Conservation (phyloP, 2,329 filamentous ascomycete genomes). For the Trichoderma guizhouense region DNA sequence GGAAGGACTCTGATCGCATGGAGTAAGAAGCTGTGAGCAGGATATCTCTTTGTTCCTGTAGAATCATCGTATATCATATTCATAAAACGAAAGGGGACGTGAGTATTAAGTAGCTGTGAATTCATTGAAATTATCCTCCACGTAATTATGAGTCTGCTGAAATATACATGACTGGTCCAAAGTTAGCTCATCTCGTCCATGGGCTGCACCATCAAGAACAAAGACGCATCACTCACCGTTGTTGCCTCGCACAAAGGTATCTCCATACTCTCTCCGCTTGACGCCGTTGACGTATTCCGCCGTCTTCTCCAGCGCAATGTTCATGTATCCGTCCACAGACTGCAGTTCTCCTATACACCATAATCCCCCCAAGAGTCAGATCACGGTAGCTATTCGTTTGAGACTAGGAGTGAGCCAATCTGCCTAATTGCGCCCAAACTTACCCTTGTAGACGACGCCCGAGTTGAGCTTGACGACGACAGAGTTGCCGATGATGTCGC, state of each 20-base stretch:
- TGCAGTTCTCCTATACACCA: slow-evolving; percentile 73
- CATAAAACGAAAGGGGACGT: not conserved
- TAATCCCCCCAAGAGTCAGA: not conserved
- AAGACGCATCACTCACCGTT: slow-evolving; percentile 61
- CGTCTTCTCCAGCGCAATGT: slow-evolving; percentile 95
- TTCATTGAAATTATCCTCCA: not conserved
- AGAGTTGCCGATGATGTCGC: slow-evolving; percentile 88
- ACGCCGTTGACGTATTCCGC: slow-evolving; percentile 86
- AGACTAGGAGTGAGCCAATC: not conserved
- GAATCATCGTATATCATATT: not conserved
- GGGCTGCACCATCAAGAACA: too few species aligned
- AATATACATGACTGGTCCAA: slow-evolving; percentile 60
- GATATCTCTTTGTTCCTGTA: not conserved
- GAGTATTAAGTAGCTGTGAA: not conserved
- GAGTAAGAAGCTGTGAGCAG: slow-evolving; percentile 47
- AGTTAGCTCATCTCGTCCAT: not conserved
- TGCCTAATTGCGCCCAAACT: slow-evolving; percentile 21
- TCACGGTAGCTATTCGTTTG: not conserved
- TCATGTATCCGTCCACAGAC: slow-evolving; percentile 99
- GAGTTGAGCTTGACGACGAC: slow-evolving; percentile 98
- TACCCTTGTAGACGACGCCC: slow-evolving; percentile 97
- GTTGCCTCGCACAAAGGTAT: slow-evolving; percentile 94
- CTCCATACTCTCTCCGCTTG: slow-evolving; percentile 79
- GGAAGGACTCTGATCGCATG: slow-evolving; percentile 62
- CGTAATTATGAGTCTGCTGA: slow-evolving; percentile 54